Evolutionary conservation across 2,329 filamentous ascomycete species (phyloP).

Genomic region (Calonectria pauciramosa): DNA sequence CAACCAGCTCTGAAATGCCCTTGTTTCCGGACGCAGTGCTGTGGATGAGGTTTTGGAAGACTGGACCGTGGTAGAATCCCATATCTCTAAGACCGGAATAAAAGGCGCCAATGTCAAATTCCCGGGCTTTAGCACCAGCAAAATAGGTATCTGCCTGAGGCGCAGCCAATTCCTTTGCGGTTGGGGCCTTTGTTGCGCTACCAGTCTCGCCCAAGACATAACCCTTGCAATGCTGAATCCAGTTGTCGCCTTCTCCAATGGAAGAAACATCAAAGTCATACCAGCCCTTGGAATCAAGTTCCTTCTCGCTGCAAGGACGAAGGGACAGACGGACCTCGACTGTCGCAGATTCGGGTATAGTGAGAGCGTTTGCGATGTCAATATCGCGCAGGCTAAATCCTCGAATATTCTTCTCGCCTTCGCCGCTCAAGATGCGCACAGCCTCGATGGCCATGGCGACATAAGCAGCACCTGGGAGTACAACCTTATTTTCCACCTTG

Average conservation of each 20-base stretch:
- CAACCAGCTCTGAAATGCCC: not conserved
- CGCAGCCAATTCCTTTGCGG: not conserved
- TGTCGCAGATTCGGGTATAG: not conserved
- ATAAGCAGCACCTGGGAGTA: not conserved
- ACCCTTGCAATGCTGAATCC: not conserved
- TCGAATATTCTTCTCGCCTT: not conserved
- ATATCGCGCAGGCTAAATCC: not conserved
- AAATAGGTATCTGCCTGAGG: not conserved
- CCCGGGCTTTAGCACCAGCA: not conserved
- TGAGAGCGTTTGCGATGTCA: not conserved
- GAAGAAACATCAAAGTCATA: constrained; percentile 7
- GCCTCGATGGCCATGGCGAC: not conserved
- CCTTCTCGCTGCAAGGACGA: not conserved
- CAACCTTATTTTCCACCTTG: not conserved
- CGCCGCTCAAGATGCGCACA: not conserved
- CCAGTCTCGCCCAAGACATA: not conserved
- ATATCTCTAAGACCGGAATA: not conserved
- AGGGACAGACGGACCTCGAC: not conserved
- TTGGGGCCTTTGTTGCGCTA: not conserved
- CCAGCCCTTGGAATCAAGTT: not conserved
- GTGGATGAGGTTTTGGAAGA: not conserved
- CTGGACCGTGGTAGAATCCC: not conserved
- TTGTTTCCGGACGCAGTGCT: not conserved
- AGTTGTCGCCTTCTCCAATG: not conserved
- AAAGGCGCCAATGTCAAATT: not conserved